Conservation (phyloP, 108 stramenopile species). For the Cyclotella choctawhatcheeana region DNA sequence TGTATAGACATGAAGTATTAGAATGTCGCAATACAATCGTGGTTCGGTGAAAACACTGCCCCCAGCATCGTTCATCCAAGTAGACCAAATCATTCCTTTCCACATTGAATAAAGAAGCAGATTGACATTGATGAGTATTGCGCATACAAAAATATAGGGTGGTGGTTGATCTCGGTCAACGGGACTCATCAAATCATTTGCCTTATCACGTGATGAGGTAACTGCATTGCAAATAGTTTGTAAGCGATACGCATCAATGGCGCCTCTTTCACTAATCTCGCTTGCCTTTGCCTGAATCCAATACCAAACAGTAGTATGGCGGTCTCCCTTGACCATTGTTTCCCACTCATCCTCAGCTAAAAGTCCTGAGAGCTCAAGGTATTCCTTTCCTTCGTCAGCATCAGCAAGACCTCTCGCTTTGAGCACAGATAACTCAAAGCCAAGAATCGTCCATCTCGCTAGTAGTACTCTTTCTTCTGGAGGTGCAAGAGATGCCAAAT, state of each 20-base stretch:
- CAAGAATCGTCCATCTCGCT: too few relatives aligned
- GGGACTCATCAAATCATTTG: constrained; percentile 24
- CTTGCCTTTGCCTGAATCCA: constrained; percentile 27
- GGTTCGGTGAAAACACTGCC: background rate
- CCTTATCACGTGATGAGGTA: constrained; percentile 19
- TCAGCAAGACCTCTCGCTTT: background rate
- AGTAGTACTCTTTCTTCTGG: too few relatives aligned
- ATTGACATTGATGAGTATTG: background rate
- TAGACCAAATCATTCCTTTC: background rate
- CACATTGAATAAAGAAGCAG: background rate
- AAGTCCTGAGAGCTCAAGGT: background rate
- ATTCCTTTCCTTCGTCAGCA: background rate
- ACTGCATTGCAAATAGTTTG: constrained; percentile 33
- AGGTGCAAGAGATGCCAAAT: too few relatives aligned
- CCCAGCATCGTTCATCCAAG: background rate
- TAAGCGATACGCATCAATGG: background rate
- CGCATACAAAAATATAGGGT: constrained; percentile 4
- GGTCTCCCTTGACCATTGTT: constrained; percentile 16
- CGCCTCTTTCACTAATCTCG: constrained; percentile 3
- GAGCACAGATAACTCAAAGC: too few relatives aligned
- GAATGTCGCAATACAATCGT: background rate
- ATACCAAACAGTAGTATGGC: constrained; percentile 26
- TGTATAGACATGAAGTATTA: background rate
- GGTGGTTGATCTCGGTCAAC: constrained; percentile 24
- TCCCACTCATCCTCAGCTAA: constrained; percentile 21